These are phyloP conservation scores for Hapsidospora chrysogenum DNA, from an alignment of 495 filamentous ascomycete genomes.

Conservation along the genomic window DNA sequence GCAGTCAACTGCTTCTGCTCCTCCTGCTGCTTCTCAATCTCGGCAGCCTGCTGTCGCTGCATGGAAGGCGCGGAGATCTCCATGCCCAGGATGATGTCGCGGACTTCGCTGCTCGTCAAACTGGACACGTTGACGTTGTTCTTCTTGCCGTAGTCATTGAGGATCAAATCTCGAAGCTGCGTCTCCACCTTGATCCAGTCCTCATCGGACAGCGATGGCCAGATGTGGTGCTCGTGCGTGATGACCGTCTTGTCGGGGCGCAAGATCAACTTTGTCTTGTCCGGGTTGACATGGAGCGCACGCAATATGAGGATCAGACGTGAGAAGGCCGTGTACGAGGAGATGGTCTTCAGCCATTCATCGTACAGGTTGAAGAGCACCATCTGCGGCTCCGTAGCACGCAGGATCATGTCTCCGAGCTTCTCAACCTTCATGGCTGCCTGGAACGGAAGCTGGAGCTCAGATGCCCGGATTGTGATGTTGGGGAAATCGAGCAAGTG, in stretches of 20 bases:
- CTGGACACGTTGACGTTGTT: constrained; percentile 98
- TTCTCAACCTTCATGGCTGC: constrained; percentile 99
- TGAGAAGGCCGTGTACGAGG: constrained; percentile 97
- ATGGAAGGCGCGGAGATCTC: constrained; percentile 96
- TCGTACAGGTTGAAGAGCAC: constrained; percentile 98
- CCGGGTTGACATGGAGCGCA: constrained; percentile 91
- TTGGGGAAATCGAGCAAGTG: constrained; percentile 98
- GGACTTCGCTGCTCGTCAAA: constrained; percentile 88
- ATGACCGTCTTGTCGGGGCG: constrained; percentile 98
- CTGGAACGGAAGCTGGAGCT: constrained; percentile 96
- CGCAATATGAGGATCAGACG: constrained; percentile 88
- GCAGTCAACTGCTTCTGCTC: constrained; percentile 94
- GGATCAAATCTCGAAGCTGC: constrained; percentile 83
- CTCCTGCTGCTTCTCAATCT: constrained; percentile 98
- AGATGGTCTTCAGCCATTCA: constrained; percentile 97
- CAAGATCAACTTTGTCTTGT: constrained; percentile 94
- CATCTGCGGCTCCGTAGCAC: constrained; percentile 97
- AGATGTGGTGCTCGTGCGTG: constrained; percentile 98
- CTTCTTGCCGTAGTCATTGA: constrained; percentile 99
- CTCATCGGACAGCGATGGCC: constrained; percentile 87
- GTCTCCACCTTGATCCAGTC: constrained; percentile 99
- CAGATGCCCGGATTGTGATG: constrained; percentile 95
- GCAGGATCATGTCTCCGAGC: constrained; percentile 95
- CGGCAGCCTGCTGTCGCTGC: constrained; percentile 96
- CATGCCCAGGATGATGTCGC: constrained; percentile 99